Percentiles rank a stretch among this genome's conserved stretches.
Conservation (phyloP, 2,329 filamentous ascomycete species). For the Colletotrichum acutatum region DNA sequence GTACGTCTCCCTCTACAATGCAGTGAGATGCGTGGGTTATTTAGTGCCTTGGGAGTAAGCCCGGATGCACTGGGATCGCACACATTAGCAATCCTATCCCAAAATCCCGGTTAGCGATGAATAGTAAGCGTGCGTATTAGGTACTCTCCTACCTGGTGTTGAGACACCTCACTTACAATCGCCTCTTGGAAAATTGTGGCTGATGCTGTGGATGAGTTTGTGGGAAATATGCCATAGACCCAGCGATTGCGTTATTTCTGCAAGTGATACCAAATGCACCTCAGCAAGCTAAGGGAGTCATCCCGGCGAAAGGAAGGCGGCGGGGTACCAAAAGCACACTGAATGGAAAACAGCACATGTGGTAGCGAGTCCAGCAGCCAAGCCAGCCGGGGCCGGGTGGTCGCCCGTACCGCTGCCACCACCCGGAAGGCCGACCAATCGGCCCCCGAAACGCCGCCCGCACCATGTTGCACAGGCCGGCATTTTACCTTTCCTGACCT, state of each 20-base stretch:
- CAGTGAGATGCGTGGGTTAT: background rate
- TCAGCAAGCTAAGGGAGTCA: background rate
- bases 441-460: background rate
- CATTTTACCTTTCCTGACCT: no score
- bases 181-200: background rate
- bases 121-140: no score
- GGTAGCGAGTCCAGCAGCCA: background rate
- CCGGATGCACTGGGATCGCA: constrained; percentile 8
- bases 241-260: constrained; percentile 33
- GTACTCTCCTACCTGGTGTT: no score
- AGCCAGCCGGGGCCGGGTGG: background rate
- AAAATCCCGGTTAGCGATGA: no score
- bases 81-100: no score
- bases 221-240: constrained; percentile 9
- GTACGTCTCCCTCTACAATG: background rate
- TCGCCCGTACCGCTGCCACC: background rate
- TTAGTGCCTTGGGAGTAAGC: background rate
- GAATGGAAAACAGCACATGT: background rate
- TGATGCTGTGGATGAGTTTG: background rate
- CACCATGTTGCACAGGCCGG: background rate
- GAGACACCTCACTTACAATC: background rate
- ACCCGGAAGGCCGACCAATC: background rate
- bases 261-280: background rate
- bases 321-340: background rate
- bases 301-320: background rate